Evolutionary conservation across 1,284 basidiomycete genomes (phyloP), one percentile per base, ranked within the genome.

Genomic region (Apiotrichum akiyoshidainum): DNA sequence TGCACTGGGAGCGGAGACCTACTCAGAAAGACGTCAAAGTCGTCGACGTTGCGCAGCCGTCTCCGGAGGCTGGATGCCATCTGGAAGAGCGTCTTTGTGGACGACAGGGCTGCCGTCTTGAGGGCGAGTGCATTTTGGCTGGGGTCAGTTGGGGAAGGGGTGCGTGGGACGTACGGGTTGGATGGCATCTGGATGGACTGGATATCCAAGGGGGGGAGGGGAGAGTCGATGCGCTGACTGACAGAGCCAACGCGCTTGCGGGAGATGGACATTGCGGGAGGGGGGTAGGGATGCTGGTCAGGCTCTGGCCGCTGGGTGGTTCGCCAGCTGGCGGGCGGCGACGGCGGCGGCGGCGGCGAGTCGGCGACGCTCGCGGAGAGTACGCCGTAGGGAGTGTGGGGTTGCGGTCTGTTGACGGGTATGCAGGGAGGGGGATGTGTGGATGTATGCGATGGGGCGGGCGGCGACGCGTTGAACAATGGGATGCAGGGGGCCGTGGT

Each of bases 51-150:
- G 37, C 71, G 52, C 50, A 78, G 58, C 17, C 74, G 65, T 57
- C 73, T 74, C 48, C 70, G 60, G 48, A 76, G 64, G 39, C 69
- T 67, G 10, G 72, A 71, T 48, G 76, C 77, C 55, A 71, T 73
- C 57, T 78, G 73, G 60, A 72, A 76, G 44, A 78, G 55, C 19
- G 77, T 72, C 57, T 73, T 70, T 16, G 72, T 75, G 10, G 73
- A 71, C 22, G 73, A 73, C 57, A 78, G 61, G 22, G 75, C 70
- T 16, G 77, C 77, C 44, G 77, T 78, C 61, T 77, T 76, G 44
- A 77, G 69, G 6, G 77, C 77, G 26, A 78, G 64, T 4, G 76
- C 70, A 49, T 78, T 78, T 65, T 74, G 73, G 11, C 75, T 77
- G 57, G 37, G 8, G 52, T 58, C 56, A 65, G 54, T 46, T 46